phyloP scores from a whole-genome alignment of 257 asterid genomes.

The Scutellaria baicalensis region DNA sequence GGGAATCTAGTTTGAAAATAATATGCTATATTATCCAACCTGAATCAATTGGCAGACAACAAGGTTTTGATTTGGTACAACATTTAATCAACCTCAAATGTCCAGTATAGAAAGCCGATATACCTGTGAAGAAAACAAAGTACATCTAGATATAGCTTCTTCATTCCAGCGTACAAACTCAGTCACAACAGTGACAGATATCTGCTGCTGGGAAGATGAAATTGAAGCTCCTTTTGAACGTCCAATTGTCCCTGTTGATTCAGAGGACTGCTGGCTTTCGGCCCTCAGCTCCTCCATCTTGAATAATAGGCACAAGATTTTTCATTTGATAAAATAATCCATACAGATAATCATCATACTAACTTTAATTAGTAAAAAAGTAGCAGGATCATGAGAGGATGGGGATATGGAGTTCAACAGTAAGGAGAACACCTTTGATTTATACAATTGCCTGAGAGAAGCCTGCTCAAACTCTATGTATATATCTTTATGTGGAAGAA shows the following conservation, averaged over 20 bases:
- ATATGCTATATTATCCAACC: not conserved
- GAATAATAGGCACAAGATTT: conserved; percentile 16
- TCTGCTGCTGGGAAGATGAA: conserved; percentile 80
- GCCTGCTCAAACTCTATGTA: conserved; percentile 94
- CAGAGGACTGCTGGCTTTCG: conserved; percentile 69
- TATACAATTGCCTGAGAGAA: conserved; percentile 87
- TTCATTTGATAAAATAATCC: not conserved
- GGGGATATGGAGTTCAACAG: conserved; percentile 15
- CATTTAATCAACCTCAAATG: not conserved
- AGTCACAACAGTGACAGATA: conserved; percentile 90
- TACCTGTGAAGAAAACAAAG: conserved; percentile 84
- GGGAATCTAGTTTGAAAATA: not conserved
- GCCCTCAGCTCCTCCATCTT: conserved; percentile 95
- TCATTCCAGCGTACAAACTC: conserved; percentile 99
- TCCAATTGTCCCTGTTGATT: conserved; percentile 86
- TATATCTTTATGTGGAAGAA: conserved; percentile 82
- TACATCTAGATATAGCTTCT: conserved; percentile 87
- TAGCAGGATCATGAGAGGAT: conserved; percentile 6
- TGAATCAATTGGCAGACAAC: not conserved
- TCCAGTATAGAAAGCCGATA: conserved; percentile 3
- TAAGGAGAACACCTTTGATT: conserved; percentile 53
- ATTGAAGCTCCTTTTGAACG: conserved; percentile 93
- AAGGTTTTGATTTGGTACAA: not conserved
- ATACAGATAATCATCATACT: conserved; percentile 1
- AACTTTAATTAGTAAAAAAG: conserved; percentile 8